phyloP scores from a whole-genome alignment of 139 green algal species.

The Chlorella sp. region DNA sequence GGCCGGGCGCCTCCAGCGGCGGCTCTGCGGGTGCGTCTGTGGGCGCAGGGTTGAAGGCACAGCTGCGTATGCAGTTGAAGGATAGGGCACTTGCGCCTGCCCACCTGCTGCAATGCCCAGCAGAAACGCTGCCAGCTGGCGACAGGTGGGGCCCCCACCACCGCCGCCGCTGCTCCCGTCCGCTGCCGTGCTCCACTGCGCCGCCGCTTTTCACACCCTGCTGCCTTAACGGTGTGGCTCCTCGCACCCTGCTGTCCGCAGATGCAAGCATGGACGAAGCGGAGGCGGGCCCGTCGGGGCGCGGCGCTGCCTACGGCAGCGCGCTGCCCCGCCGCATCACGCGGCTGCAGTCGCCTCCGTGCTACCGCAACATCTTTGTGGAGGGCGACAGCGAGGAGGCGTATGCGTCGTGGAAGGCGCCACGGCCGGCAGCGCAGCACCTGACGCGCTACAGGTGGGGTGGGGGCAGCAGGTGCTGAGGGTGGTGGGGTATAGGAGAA shows the following conservation, averaged over 20 bases:
- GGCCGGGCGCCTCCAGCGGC: constrained; percentile 7
- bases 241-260: not conserved
- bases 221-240: too few species aligned
- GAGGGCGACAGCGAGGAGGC: constrained; percentile 30
- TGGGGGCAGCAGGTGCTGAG: too few species aligned
- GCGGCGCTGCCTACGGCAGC: not conserved
- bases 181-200: not conserved
- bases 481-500: too few species aligned
- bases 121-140: too few species aligned
- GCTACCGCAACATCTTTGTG: constrained; percentile 52
- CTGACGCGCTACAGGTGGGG: constrained; percentile 5
- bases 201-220: too few species aligned
- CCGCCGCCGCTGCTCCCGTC: not conserved
- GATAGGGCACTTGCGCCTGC: too few species aligned
- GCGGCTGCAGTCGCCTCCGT: constrained; percentile 48
- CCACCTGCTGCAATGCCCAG: too few species aligned
- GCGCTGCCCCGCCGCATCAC: not conserved
- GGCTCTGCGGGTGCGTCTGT: too few species aligned
- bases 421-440: not conserved
- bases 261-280: constrained; percentile 14
- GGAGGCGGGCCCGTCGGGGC: not conserved
- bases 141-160: too few species aligned
- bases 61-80: too few species aligned
- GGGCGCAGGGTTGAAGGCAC: too few species aligned
- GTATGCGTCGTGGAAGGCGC: not conserved